Conservation (phyloP, 2,329 filamentous ascomycete genomes). For the Simplicillium sp. region DNA sequence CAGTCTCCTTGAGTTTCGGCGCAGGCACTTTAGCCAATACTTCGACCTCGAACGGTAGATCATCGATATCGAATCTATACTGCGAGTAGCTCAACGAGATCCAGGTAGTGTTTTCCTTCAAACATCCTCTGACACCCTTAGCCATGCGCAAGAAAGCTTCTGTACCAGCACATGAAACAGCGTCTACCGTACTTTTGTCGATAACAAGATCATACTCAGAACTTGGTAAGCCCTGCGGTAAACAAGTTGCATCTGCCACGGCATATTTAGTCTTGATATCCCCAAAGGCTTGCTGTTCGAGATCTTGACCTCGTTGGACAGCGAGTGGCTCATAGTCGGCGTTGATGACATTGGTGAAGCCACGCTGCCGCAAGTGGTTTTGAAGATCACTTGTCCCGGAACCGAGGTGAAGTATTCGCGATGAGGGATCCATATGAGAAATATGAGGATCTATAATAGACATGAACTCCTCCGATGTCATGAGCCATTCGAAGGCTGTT, state of each 20-base stretch:
- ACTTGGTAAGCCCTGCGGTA: constrained; percentile 11
- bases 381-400: constrained; percentile 41
- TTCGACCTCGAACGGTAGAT: constrained; percentile 30
- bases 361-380: constrained; percentile 31
- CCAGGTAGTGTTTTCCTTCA: constrained; percentile 30
- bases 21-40: constrained; percentile 31
- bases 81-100: constrained; percentile 38
- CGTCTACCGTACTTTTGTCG: constrained; percentile 41
- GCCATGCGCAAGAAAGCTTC: constrained; percentile 28
- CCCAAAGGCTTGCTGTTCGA: constrained; percentile 31
- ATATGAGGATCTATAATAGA: constrained; percentile 28
- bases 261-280: constrained; percentile 32
- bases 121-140: constrained; percentile 19
- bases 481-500: constrained; percentile 37
- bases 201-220: constrained; percentile 30
- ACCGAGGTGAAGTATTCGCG: constrained; percentile 35
- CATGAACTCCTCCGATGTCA: constrained; percentile 30
- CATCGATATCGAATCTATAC: constrained; percentile 25
- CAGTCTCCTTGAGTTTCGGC: constrained; percentile 26
- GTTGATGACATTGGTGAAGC: constrained; percentile 34
- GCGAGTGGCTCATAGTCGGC: constrained; percentile 41
- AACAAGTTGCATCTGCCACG: constrained; percentile 34
- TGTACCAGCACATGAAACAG: constrained; percentile 34
- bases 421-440: constrained; percentile 11
- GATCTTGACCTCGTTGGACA: constrained; percentile 27